These are phyloP conservation scores for Penicillium sp. DNA, from an alignment of 2,329 filamentous ascomycete genomes.

Conservation along the genomic window DNA sequence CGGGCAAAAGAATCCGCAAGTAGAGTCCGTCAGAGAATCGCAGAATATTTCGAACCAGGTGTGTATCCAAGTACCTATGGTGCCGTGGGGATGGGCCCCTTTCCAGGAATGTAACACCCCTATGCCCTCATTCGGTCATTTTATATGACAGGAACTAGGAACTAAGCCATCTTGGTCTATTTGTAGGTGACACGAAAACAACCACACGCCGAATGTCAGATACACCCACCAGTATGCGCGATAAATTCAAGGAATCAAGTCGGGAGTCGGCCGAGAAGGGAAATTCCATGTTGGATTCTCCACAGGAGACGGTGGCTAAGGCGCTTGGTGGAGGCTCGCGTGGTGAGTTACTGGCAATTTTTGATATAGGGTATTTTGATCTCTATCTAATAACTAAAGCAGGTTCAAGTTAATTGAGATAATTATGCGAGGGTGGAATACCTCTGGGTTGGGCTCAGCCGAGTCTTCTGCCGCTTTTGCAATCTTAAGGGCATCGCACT, in stretches of 20 bases:
- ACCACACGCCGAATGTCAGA: conserved; percentile 29
- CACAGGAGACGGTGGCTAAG: conserved; percentile 35
- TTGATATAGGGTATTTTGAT: neutral
- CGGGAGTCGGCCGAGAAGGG: conserved; percentile 14
- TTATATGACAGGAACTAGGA: neutral
- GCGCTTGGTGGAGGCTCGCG: conserved; percentile 35
- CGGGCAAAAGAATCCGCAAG: conserved; percentile 30
- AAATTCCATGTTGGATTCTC: conserved; percentile 25
- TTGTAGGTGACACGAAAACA: conserved; percentile 28
- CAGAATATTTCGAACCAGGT: conserved; percentile 32
- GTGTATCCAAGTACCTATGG: conserved; percentile 5
- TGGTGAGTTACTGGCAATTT: conserved; percentile 18
- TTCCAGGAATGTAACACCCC: neutral
- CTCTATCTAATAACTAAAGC: too few species aligned
- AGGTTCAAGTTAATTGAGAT: neutral
- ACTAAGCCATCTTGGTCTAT: neutral
- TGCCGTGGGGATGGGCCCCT: neutral
- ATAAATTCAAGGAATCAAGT: conserved; percentile 17
- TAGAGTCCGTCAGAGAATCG: conserved; percentile 25
- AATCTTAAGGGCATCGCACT: neutral
- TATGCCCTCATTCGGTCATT: neutral
- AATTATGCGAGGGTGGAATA: too few species aligned
- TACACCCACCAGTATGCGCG: conserved; percentile 19
- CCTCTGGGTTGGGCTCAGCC: neutral
- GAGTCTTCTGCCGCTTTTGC: neutral